A percentile compares a stretch with the other conserved stretches of the same genome.
Conservation (phyloP, 495 filamentous ascomycete genomes). For the Pyrenula aspistea region DNA sequence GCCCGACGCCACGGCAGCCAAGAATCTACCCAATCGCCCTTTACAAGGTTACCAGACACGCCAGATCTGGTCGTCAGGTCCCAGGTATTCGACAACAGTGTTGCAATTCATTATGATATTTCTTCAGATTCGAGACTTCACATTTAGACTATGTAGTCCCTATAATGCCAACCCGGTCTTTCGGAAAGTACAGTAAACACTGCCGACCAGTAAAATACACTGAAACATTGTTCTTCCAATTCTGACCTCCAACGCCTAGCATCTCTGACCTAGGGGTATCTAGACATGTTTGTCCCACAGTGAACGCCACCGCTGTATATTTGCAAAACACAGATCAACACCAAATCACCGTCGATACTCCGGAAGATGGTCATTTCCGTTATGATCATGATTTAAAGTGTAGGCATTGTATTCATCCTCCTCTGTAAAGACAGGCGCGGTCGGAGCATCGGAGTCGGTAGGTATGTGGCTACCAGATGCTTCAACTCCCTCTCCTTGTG, state of each 20-base stretch:
- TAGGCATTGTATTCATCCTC: constrained; percentile 40
- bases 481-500: constrained; percentile 33
- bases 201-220: too few relatives aligned
- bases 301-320: not conserved
- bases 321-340: not conserved
- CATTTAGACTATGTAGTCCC: too few relatives aligned
- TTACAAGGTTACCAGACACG: too few relatives aligned
- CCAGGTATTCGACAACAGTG: too few relatives aligned
- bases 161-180: too few relatives aligned
- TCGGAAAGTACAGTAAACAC: too few relatives aligned
- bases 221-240: too few relatives aligned
- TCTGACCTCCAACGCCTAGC: not conserved
- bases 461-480: constrained; percentile 2
- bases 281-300: not conserved
- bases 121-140: too few relatives aligned
- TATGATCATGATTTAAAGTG: constrained; percentile 21
- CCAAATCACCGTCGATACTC: constrained; percentile 29
- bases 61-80: too few relatives aligned
- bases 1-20: not conserved
- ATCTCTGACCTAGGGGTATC: not conserved
- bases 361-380: constrained; percentile 33
- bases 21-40: too few relatives aligned
- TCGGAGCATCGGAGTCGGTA: constrained; percentile 28
- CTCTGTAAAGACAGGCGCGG: constrained; percentile 54
- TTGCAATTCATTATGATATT: too few relatives aligned